A percentile compares a stretch with the other conserved stretches of the same genome.
phyloP scores from a whole-genome alignment of 805 yeast genomes.

The Zygotorulaspora chibaensis region DNA sequence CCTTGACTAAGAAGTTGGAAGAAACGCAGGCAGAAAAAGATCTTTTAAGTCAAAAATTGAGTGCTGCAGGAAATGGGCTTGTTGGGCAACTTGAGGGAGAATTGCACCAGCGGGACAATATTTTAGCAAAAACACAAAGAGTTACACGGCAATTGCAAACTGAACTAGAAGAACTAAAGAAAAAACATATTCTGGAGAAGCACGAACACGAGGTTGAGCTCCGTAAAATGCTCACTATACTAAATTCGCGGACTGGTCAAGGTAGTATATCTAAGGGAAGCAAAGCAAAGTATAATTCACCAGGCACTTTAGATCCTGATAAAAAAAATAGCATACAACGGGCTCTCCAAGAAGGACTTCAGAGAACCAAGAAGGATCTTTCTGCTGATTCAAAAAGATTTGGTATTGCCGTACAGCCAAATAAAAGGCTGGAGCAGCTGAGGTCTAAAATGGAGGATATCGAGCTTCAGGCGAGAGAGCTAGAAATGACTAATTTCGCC shows the following conservation, averaged over 20 bases:
- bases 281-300: conserved; percentile 5
- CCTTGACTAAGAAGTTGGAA: conserved; percentile 49
- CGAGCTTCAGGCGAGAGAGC: conserved; percentile 76
- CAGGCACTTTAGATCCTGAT: conserved; percentile 24
- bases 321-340: conserved; percentile 29
- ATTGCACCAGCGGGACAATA: conserved; percentile 62
- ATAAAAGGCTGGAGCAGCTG: conserved; percentile 65
- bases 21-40: conserved; percentile 51
- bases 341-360: conserved; percentile 34
- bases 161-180: conserved; percentile 67
- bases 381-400: conserved; percentile 38
- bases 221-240: conserved; percentile 63
- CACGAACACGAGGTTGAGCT: conserved; percentile 74
- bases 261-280: conserved; percentile 15
- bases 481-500: conserved; percentile 81
- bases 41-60: conserved; percentile 59
- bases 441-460: conserved; percentile 81
- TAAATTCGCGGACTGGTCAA: conserved; percentile 45
- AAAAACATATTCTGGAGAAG: conserved; percentile 55
- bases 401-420: conserved; percentile 58
- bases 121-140: conserved; percentile 60
- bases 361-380: conserved; percentile 38
- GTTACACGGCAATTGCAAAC: conserved; percentile 54
- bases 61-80: conserved; percentile 78
- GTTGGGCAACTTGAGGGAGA: conserved; percentile 65